These are phyloP conservation scores for Trapa incisa DNA, from an alignment of 345 rosid genomes.

Conservation along the genomic window DNA sequence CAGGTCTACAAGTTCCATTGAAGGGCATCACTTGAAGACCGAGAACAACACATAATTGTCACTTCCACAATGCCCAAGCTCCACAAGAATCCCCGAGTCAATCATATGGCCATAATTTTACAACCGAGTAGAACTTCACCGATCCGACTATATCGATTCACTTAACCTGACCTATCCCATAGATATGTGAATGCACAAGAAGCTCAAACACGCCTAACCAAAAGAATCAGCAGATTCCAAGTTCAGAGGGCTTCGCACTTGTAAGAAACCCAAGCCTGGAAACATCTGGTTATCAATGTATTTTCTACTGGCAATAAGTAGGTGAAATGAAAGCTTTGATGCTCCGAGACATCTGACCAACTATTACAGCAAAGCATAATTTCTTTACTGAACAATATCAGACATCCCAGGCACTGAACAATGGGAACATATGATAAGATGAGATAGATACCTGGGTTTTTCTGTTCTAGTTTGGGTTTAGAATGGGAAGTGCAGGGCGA, in stretches of 20 bases:
- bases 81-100: no score
- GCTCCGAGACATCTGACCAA: not conserved
- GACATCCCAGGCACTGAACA: not conserved
- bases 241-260: not conserved
- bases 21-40: no score
- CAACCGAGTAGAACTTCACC: not conserved
- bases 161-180: not conserved
- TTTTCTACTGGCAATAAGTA: not conserved
- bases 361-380: not conserved
- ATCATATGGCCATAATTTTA: no score
- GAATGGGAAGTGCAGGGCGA: conserved; percentile 47
- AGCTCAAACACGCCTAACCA: not conserved
- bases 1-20: no score
- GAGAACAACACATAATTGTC: no score
- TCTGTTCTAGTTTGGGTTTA: conserved; percentile 22
- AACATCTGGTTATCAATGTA: not conserved
- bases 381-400: not conserved
- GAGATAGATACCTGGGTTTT: not conserved
- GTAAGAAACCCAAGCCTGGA: not conserved
- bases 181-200: not conserved
- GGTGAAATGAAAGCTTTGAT: not conserved
- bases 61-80: no score
- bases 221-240: not conserved
- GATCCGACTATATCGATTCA: no score
- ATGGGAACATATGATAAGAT: not conserved